Conservation (phyloP, 768 basidiomycete genomes). For the Cystobasidium ongulense region DNA sequence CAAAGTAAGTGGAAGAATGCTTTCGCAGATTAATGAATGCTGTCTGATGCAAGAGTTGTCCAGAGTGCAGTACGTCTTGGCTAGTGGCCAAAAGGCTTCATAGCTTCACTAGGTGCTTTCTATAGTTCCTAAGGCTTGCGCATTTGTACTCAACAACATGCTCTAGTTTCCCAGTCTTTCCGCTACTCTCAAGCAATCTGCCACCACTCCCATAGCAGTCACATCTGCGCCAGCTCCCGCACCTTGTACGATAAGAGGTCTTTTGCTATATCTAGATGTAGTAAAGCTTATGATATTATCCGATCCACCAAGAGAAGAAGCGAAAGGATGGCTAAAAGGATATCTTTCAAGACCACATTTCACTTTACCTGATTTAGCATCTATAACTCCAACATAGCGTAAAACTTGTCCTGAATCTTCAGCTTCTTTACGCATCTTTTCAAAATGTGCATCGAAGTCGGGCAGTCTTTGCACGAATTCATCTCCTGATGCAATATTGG, state of each 20-base stretch:
- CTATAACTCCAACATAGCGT: conserved; percentile 88
- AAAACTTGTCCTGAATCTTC: conserved; percentile 72
- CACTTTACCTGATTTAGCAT: conserved; percentile 62
- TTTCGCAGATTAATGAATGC: too few species aligned
- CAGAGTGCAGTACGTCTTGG: neutral
- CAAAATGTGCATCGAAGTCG: conserved; percentile 72
- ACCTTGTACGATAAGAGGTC: conserved; percentile 88
- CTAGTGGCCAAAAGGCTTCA: neutral
- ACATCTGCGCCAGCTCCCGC: conserved; percentile 96
- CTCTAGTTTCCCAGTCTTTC: conserved; percentile 38
- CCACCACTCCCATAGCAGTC: conserved; percentile 94
- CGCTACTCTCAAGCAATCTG: conserved; percentile 60
- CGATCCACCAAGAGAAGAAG: conserved; percentile 86
- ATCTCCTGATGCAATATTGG: conserved; percentile 61
- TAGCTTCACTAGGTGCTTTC: too few species aligned
- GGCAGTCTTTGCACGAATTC: conserved; percentile 73
- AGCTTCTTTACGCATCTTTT: conserved; percentile 67
- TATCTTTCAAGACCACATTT: conserved; percentile 91
- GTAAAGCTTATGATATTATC: conserved; percentile 99
- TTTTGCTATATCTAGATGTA: conserved; percentile 76
- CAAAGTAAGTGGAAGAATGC: neutral
- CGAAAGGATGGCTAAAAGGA: conserved; percentile 79
- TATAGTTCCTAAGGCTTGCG: too few species aligned
- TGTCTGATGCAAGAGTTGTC: neutral
- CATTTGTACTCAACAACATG: too few species aligned